phyloP scores from a whole-genome alignment of 2,329 filamentous ascomycete species.

The Tympanopsis confertula region DNA sequence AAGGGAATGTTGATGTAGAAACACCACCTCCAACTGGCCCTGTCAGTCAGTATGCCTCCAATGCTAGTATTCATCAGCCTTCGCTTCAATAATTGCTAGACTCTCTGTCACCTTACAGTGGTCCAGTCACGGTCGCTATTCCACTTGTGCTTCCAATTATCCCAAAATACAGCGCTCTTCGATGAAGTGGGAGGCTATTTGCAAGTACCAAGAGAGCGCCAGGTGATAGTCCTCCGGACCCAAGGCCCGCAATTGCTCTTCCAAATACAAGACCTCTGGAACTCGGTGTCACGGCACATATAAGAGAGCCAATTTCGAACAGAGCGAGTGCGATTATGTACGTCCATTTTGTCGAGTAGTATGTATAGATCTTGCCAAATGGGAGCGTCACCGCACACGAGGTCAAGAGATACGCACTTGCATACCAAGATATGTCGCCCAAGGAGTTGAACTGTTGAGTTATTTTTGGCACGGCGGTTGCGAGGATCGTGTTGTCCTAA shows the following conservation, averaged over 20 bases:
- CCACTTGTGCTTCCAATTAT: slow-evolving; percentile 6
- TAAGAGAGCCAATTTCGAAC: slow-evolving; percentile 21
- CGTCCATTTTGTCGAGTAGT: slow-evolving; percentile 15
- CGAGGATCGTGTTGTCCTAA: slow-evolving; percentile 6
- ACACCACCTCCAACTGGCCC: slow-evolving; percentile 25
- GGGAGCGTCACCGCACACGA: slow-evolving; percentile 14
- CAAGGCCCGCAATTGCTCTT: slow-evolving; percentile 18
- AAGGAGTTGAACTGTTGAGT: neutral
- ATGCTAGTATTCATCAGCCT: too few species aligned
- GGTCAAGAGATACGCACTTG: slow-evolving; percentile 9
- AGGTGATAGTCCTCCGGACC: slow-evolving; percentile 18
- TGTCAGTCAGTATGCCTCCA: slow-evolving; percentile 20
- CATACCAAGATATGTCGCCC: neutral
- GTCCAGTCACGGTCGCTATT: neutral
- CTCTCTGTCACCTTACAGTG: too few species aligned
- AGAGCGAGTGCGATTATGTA: slow-evolving; percentile 16
- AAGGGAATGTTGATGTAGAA: slow-evolving; percentile 26
- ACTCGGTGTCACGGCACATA: slow-evolving; percentile 18
- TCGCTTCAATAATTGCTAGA: too few species aligned
- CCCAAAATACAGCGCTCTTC: slow-evolving; percentile 24
- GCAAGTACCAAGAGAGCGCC: slow-evolving; percentile 13
- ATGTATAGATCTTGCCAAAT: slow-evolving; percentile 17
- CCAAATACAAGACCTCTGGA: slow-evolving; percentile 18
- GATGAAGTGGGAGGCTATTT: slow-evolving; percentile 14
- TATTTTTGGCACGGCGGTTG: neutral